phyloP scores from a whole-genome alignment of 495 filamentous ascomycete species.

The Parachaetomium inaequale region DNA sequence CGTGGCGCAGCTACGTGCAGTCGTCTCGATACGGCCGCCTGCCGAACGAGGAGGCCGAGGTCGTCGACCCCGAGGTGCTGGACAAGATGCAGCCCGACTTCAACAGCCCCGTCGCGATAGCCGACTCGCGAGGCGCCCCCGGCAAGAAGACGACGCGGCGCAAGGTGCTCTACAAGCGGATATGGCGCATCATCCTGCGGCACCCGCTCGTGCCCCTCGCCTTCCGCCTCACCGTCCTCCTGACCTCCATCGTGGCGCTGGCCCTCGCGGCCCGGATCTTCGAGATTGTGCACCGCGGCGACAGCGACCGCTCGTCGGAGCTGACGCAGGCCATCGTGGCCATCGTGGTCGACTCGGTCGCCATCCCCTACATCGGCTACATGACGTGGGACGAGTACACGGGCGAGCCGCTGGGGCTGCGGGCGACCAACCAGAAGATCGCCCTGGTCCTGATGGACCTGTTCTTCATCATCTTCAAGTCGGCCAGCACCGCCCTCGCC shows the following conservation, averaged over 20 bases:
- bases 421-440: conserved; percentile 77
- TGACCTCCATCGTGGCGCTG: conserved; percentile 78
- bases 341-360: conserved; percentile 83
- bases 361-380: conserved; percentile 83
- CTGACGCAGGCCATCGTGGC: conserved; percentile 82
- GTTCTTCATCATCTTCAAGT: conserved; percentile 94
- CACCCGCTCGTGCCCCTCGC: conserved; percentile 83
- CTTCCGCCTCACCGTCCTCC: conserved; percentile 77
- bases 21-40: conserved; percentile 50
- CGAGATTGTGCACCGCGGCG: conserved; percentile 48
- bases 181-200: conserved; percentile 55
- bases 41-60: conserved; percentile 42
- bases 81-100: conserved; percentile 50
- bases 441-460: conserved; percentile 85
- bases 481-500: conserved; percentile 83
- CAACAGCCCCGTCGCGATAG: conserved; percentile 34
- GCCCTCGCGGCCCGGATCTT: conserved; percentile 74
- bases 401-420: conserved; percentile 83
- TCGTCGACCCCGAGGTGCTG: conserved; percentile 42
- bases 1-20: conserved; percentile 48
- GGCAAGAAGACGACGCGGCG: conserved; percentile 21
- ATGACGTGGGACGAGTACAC: conserved; percentile 97
- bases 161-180: conserved; percentile 39
- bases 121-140: conserved; percentile 17
- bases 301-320: conserved; percentile 42